Base-by-base conservation (phyloP, 2,329 filamentous ascomycete species). In the Colletotrichum sojae region DNA sequence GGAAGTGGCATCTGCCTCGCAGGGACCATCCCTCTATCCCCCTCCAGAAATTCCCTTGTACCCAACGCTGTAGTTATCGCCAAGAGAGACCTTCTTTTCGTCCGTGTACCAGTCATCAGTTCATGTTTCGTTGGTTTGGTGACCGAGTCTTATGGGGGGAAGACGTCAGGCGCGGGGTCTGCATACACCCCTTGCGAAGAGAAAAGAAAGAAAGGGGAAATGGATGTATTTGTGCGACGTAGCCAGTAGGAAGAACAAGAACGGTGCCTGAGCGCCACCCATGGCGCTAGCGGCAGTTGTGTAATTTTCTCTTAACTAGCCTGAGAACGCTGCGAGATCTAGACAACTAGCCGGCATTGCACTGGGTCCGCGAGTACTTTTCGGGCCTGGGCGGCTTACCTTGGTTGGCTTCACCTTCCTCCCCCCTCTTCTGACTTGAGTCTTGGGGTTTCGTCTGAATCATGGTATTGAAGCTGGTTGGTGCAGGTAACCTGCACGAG, bases 221-320 rank as follows among this genome's bases (percentile, higher is more conserved):
- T 56, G 40, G 61, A 27, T 25, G 64, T 53, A 46, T 18, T 55
- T 54, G 53, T 64, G 49, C 36, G 43, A 66, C 49, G 13, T 5
- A 55, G 27, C 48, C 55, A 51, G 43, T 48, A 16, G 45, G 16
- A 55, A 9, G 18, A 43, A 15, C 60, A 36, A 10, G 36, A 16
- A 36, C 15, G 51, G 66, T 61, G 52, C 55, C 66, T 60, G 66
- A 52, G 36, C 66, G 66, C 62, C 62, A 69, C 66, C 31, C 31
- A 2, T 2, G 8, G 22, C 49, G 66, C 66, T 66, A 66, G 49
- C 66, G 62, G 62, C 51, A 66, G 66, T 66, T 69, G 55, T 52
- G 66, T 25, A 46, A 55, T 43, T 20, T 20, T 12, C 9, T 36
- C 8, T 36, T 36, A 59, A 40, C 20, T 18, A 20, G 46, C 12